These are phyloP conservation scores for Ogataea degrootiae DNA, from an alignment of 805 yeast species.

Conservation along the genomic window DNA sequence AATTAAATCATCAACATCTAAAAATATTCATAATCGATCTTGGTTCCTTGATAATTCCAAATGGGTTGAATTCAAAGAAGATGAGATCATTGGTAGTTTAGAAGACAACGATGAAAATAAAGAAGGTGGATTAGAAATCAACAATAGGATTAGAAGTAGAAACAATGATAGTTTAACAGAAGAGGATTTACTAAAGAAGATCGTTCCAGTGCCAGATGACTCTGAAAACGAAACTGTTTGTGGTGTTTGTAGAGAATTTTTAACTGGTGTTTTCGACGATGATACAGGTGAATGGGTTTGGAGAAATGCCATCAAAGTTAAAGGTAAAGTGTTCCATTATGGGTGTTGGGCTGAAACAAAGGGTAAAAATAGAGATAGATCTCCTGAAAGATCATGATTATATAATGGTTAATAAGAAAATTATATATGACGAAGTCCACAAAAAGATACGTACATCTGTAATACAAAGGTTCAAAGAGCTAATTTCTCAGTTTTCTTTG, in stretches of 20 bases:
- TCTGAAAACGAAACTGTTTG: constrained; percentile 57
- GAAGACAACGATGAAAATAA: constrained; percentile 10
- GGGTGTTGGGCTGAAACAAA: constrained; percentile 63
- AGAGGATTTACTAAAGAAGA: constrained; percentile 37
- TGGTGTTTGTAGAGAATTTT: constrained; percentile 65
- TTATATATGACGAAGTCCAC: too few relatives aligned
- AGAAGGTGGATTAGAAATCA: constrained; percentile 14
- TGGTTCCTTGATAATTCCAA: constrained; percentile 74
- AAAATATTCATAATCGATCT: constrained; percentile 65
- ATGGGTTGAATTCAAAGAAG: constrained; percentile 74
- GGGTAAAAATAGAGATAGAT: constrained; percentile 26
- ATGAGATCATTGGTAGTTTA: constrained; percentile 44
- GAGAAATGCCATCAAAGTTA: constrained; percentile 55
- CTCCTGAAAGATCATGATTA: constrained; percentile 22
- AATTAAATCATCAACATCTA: constrained; percentile 38
- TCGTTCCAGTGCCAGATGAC: constrained; percentile 64
- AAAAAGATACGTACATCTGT: too few relatives aligned
- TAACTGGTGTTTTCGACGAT: constrained; percentile 64
- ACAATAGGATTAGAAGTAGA: constrained; percentile 9
- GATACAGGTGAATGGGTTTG: constrained; percentile 80
- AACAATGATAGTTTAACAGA: constrained; percentile 9
- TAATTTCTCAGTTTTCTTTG: too few relatives aligned
- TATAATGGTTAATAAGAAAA: background rate
- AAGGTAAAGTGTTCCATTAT: constrained; percentile 52
- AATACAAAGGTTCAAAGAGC: too few relatives aligned